Evolutionary conservation across 768 basidiomycete genomes (phyloP), one percentile per base, ranked within the genome.

Genomic region (Dacryopinax primogenitus): DNA sequence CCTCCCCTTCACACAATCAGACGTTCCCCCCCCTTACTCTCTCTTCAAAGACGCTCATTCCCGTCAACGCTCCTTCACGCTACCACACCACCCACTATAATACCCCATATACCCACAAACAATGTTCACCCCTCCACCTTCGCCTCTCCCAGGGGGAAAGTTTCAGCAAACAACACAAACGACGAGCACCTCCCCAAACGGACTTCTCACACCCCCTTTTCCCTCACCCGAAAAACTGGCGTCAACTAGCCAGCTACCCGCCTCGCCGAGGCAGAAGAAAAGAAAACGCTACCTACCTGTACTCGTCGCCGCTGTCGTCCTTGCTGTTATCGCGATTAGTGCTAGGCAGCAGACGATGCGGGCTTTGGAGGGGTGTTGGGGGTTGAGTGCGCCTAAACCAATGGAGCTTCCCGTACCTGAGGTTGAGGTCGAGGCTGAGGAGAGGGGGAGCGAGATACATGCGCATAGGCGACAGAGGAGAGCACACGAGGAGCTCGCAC

Each of bases 251-350:
- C 62, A 63, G 51, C 37, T 65, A 18, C 64, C 30, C n/a, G 23
- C 23, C 51, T 6, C 15, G 58, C 32, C 45, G 33, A 37, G 21
- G 61, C 39, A 16, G 30, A 16, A 37, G 83, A 73, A 78, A 75
- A 66, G 76, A 75, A 51, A 78, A 73, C 33, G 79, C 77, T 44
- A 77, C 82, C 26, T 74, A 78, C 63, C 76, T 78, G 63, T 74
- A 76, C 71, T 82, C 80, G 76, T 74, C 44, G 74, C 76, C 33
- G 76, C 83, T 67, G 80, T 82, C 70, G 69, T 77, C 33, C 71
- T 80, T 67, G 73, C 74, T 39, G 67, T 68, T 64, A 51, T 68
- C 65, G 64, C 71, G 47, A 37, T 70, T 33, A 68, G 70, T 35
- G n/a, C 33, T 21, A 28, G 65, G 62, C 30, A 51, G 13, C 28